Evolutionary conservation across 352 stramenopile genomes (phyloP), one percentile per base, ranked within the genome.

Genomic region (Phytophthora capsici): DNA sequence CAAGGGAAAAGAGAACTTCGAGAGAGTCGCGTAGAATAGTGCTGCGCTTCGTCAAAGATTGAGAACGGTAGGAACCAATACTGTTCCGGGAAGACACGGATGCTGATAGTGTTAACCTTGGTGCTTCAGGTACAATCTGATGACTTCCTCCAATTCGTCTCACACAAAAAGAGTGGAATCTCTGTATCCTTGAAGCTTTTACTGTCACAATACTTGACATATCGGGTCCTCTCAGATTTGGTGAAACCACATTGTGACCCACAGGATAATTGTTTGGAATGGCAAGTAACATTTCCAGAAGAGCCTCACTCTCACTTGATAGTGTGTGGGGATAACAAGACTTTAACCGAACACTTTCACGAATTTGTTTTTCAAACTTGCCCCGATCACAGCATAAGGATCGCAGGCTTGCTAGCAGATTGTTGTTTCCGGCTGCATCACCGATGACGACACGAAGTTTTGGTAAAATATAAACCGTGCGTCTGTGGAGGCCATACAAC

Each of bases 1-100:
- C 67, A 23, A 51, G 52, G 9, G 63, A 53, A 50, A 66, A 77
- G 0, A 61, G 10, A 4, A 67, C 34, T 19, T 70, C 41, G 9
- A 61, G 41, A 6, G 53, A 25, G n/a, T 61, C 41, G n/a, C 41
- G 30, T 40, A 61, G 14, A 9, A 61, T 16, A 1, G 14, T 51
- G 25, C 13, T 37, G 23, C 45, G 25, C 3, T 16, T 51, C 23
- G 45, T 2, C 9, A 37, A 23, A 16, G 23, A 17, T 7, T 32
- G 25, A 14, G 14, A 20, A 14, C 14, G 23, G 23, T 5, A 28
- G 19, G 25, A 37, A 3, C 23, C n/a, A 19, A 17, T 23, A 16
- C 20, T 51, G 13, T 22, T 51, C 9, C 3, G n/a, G 8, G 19
- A 19, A 32, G 43, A 25, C 34, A 14, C 34, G 23, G 23, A 37